A percentile compares a stretch with the other conserved stretches of the same genome.
These are phyloP conservation scores for Chaetomium sp. DNA, from an alignment of 2,329 filamentous ascomycete genomes.

Conservation along the genomic window DNA sequence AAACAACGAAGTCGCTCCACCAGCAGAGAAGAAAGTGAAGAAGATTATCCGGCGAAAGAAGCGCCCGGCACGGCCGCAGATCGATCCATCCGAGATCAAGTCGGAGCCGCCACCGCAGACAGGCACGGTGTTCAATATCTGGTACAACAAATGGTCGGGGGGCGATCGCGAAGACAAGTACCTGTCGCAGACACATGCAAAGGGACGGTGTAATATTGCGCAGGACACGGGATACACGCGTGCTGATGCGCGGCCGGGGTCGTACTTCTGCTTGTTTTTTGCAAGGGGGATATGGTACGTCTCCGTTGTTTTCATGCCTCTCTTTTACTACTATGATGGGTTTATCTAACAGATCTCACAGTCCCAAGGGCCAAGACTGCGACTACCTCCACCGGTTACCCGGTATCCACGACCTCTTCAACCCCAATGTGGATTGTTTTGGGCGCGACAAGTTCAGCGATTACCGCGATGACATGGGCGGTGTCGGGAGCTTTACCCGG, in stretches of 20 bases:
- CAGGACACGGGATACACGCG: conserved; percentile 73
- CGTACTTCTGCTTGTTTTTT: conserved; percentile 90
- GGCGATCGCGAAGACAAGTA: conserved; percentile 93
- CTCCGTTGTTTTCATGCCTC: conserved; percentile 36
- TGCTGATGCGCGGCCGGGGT: conserved; percentile 69
- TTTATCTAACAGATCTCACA: neutral
- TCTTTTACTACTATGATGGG: conserved; percentile 38
- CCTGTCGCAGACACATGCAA: conserved; percentile 72
- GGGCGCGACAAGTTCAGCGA: conserved; percentile 87
- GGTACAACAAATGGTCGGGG: conserved; percentile 98
- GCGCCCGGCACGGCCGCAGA: conserved; percentile 81
- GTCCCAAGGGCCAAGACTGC: conserved; percentile 82
- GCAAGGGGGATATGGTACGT: conserved; percentile 63
- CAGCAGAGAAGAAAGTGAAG: conserved; percentile 62
- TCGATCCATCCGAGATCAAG: conserved; percentile 77
- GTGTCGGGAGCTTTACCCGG: conserved; percentile 87
- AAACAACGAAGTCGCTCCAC: conserved; percentile 40
- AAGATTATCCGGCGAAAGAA: conserved; percentile 90
- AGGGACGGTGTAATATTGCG: conserved; percentile 79
- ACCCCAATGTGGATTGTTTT: conserved; percentile 92
- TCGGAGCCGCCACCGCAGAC: conserved; percentile 86
- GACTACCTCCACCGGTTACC: conserved; percentile 89
- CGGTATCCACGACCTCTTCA: conserved; percentile 80
- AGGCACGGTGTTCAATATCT: conserved; percentile 94
- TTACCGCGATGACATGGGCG: conserved; percentile 96